phyloP scores from a whole-genome alignment of 1,139 yeast genomes.

The Yamadazyma atlantica region DNA sequence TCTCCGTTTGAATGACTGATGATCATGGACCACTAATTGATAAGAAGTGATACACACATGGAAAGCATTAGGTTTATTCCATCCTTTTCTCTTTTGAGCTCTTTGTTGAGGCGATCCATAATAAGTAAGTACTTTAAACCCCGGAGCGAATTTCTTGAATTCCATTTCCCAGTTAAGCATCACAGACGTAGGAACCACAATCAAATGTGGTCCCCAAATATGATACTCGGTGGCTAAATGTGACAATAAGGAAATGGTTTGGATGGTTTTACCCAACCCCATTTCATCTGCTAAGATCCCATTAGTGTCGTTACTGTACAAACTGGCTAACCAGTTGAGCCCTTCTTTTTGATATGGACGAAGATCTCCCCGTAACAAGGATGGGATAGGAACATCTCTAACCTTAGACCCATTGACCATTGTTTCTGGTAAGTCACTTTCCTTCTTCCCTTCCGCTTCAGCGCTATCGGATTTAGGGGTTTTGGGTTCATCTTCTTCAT shows the following conservation, averaged over 20 bases:
- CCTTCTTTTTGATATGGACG: constrained; percentile 97
- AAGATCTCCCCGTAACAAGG: constrained; percentile 74
- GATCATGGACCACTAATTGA: constrained; percentile 95
- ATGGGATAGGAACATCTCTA: constrained; percentile 67
- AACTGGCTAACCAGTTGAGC: constrained; percentile 92
- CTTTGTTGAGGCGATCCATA: constrained; percentile 99
- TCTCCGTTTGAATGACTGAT: constrained; percentile 87
- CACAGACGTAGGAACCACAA: constrained; percentile 98
- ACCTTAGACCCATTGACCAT: constrained; percentile 52
- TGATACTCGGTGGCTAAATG: constrained; percentile 92
- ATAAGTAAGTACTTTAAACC: constrained; percentile 91
- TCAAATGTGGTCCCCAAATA: constrained; percentile 97
- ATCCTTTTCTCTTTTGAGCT: constrained; percentile 91
- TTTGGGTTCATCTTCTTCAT: constrained; percentile 29
- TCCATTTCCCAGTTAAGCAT: constrained; percentile 99
- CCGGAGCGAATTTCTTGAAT: constrained; percentile 97
- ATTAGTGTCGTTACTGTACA: constrained; percentile 88
- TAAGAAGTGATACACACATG: constrained; percentile 97
- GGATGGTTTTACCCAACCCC: constrained; percentile 98
- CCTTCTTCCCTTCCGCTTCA: constrained; percentile 16
- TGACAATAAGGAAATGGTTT: constrained; percentile 83
- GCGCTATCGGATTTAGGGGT: constrained; percentile 25
- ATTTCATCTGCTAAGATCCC: constrained; percentile 98
- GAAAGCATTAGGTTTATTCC: constrained; percentile 96
- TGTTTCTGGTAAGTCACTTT: constrained; percentile 22